Base-by-base conservation (phyloP, 176 grass and related monocot species). In the Leersia perrieri region DNA sequence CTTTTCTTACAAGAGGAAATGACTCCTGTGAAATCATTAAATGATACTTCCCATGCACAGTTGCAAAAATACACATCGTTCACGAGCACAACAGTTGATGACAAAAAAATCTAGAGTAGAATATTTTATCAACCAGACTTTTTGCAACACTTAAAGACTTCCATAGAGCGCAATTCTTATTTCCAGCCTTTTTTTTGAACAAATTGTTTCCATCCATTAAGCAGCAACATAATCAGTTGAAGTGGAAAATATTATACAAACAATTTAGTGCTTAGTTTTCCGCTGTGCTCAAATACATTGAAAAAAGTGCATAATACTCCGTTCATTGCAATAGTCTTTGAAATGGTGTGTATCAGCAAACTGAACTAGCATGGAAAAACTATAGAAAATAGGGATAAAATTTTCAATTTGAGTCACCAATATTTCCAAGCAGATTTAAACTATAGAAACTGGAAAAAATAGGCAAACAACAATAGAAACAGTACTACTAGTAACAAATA, bases 341-440 rank as follows among this genome's bases (percentile, higher is more conserved):
- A 35, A 22, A 47, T 7, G 1, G 5, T 9, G 40, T 28, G 40
- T 47, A 45, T 40, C 47, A 63, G 18, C 34, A 78, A 23, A 71
- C 38, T 72, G 25, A 14, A 31, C 20, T 11, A 53, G 44, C 39
- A 36, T 20, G 25, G 39, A 44, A 70, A 35, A 70, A 72, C 11
- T 72, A 51, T n/a, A 16, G 26, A n/a, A 23, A 45, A 68, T 49
- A 71, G 39, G 33, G 39, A 79, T 72, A 26, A 30, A 34, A 1
- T 16, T 74, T 36, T 42, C 28, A 23, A 33, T 26, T 20, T 20
- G 3, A 15, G 80, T 29, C 47, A 40, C 60, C 29, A 63, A 35
- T 10, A 82, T 51, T 35, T 32, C 51, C 63, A 62, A 82, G 55
- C 5, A 53, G 30, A 25, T 77, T 30, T 77, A 72, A 72, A 72